phyloP scores from a whole-genome alignment of 371 early-diverging fungal species.

The Rhizomucor pusillus region DNA sequence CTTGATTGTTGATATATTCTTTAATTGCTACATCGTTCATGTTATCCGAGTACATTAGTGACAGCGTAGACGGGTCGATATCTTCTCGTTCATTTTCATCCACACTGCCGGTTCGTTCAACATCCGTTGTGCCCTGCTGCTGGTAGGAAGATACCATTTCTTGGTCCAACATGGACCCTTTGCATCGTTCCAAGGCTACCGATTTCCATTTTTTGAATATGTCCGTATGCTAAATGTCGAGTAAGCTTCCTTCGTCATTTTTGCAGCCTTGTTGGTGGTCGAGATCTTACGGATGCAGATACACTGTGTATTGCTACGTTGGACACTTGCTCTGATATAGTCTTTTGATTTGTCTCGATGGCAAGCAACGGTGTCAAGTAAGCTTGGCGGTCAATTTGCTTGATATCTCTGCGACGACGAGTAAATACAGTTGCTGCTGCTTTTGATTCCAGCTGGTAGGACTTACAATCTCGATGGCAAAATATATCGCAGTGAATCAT shows the following conservation, averaged over 20 bases:
- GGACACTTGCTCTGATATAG: neutral
- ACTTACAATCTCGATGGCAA: neutral
- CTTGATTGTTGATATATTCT: conserved; percentile 12
- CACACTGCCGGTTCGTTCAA: too few relatives aligned
- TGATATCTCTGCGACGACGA: neutral
- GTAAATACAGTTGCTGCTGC: neutral
- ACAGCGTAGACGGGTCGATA: neutral
- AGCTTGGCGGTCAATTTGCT: neutral
- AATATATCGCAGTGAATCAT: conserved; percentile 1
- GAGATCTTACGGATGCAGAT: conserved; percentile 8
- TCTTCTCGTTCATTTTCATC: neutral
- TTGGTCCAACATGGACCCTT: too few relatives aligned
- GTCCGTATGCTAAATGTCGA: neutral
- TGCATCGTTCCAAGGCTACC: too few relatives aligned
- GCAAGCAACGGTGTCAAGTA: neutral
- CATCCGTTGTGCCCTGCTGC: too few relatives aligned
- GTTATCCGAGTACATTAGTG: conserved; percentile 2
- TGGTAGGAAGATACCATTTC: neutral
- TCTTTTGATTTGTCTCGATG: neutral
- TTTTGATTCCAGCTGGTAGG: too few relatives aligned
- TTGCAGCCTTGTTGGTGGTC: too few relatives aligned
- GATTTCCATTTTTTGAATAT: neutral
- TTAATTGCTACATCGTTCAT: conserved; percentile 1
- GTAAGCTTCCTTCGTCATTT: too few relatives aligned
- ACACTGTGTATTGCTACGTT: conserved; percentile 7